Base-by-base conservation (phyloP, 805 yeast genomes). In the Metschnikowia cerradonensis region DNA sequence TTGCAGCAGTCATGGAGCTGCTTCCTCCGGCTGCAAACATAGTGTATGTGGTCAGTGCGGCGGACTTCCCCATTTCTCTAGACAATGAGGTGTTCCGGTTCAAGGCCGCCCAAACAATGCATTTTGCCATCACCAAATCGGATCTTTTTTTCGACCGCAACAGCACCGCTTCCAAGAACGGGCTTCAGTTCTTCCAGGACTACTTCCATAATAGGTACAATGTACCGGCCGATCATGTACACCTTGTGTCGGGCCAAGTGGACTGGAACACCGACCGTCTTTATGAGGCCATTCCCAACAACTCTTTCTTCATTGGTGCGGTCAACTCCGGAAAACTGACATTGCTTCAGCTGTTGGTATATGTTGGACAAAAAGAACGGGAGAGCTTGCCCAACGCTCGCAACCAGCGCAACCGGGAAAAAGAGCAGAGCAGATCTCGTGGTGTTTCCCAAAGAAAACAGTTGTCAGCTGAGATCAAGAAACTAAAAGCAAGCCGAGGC, bases 251-350 rank as follows among this genome's bases (percentile, higher is more conserved):
- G 50, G 82, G 84, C 0, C 68, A 66, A 33, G 66, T 68, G 7
- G 71, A 73, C 23, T 84, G 90, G 90, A 75, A 78, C 32, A 59
- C 79, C 2, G 59, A 68, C 1, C 57, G 61, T 1, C 59, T 86
- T 2, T 54, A 73, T 7, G 57, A 65, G 1, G 58, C 58, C 6
- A 59, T 85, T 6, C 71, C 72, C 4, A 60, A 62, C 35, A 66
- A 68, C 32, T 63, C 78, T 6, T 83, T 79, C 59, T 64, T 87
- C 31, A 67, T 86, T 19, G 95, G 95, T 1, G 76, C 75, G 52
- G 81, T 85, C 10, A 87, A 87, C 60, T 75, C 80, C 13, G 95
- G 95, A 0, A 87, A 87, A 62, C 81, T 89, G 2, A 74, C 85
- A 1, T 56, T 87, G 35, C 72, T 85, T 1, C 79, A 76, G 55